A percentile compares a stretch with the other conserved stretches of the same genome.
Conservation (phyloP, 2,329 filamentous ascomycete genomes). For the Calycina marina region DNA sequence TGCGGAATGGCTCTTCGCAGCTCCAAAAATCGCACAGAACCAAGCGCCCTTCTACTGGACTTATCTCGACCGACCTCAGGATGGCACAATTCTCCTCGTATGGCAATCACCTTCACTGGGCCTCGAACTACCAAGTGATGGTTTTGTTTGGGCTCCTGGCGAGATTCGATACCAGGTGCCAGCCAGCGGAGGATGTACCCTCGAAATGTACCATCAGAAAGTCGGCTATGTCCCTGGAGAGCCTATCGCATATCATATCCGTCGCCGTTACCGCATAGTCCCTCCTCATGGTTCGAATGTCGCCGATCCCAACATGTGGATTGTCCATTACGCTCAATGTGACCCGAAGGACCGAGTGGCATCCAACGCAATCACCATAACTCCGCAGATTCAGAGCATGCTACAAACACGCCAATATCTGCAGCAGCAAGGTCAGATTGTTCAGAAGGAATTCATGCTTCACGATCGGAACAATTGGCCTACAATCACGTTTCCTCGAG, state of each 20-base stretch:
- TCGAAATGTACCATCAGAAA: constrained; percentile 81
- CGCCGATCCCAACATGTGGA: constrained; percentile 72
- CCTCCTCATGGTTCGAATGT: constrained; percentile 55
- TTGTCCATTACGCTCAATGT: constrained; percentile 76
- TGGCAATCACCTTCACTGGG: constrained; percentile 75
- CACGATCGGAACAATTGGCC: constrained; percentile 86
- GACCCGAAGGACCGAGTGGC: constrained; percentile 63
- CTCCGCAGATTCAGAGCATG: constrained; percentile 42
- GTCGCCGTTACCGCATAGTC: constrained; percentile 74
- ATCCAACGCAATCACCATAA: constrained; percentile 48
- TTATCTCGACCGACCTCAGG: constrained; percentile 68
- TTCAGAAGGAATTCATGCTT: constrained; percentile 89
- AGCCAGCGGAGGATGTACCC: constrained; percentile 50
- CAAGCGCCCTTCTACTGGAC: constrained; percentile 84
- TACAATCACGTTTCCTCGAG: constrained; percentile 53
- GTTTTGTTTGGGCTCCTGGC: constrained; percentile 76
- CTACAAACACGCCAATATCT: constrained; percentile 49
- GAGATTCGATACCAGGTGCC: constrained; percentile 69
- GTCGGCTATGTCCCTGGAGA: constrained; percentile 69
- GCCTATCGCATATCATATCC: constrained; percentile 58
- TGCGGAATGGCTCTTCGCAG: constrained; percentile 68
- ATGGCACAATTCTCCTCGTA: constrained; percentile 70
- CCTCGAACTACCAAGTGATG: constrained; percentile 74
- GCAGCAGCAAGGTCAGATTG: constrained; percentile 64
- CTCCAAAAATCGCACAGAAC: constrained; percentile 74